Evolutionary conservation across 371 early-diverging fungal genomes (phyloP).

Genomic region (Coemansia sp.): DNA sequence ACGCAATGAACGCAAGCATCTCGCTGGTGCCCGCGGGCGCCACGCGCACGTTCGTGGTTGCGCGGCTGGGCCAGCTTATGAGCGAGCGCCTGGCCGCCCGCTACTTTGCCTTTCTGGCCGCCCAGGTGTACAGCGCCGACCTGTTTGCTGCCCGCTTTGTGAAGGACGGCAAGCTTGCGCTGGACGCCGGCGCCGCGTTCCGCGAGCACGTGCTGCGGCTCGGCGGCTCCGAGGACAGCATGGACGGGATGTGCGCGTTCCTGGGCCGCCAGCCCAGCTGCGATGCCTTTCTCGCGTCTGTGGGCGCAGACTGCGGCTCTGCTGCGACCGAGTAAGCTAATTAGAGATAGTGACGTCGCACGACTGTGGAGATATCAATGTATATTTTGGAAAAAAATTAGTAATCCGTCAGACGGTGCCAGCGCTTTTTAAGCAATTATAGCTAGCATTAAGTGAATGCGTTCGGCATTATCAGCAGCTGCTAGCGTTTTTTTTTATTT

Average conservation of each 20-base stretch:
- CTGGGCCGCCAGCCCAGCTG: conserved; percentile 77
- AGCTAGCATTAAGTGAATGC: neutral
- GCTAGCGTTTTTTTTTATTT: too few species aligned
- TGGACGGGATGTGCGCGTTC: conserved; percentile 69
- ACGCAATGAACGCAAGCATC: conserved; percentile 61
- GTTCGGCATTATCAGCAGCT: too few species aligned
- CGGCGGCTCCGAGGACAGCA: conserved; percentile 70
- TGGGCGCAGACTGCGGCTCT: conserved; percentile 11
- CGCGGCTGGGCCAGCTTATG: conserved; percentile 68
- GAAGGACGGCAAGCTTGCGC: conserved; percentile 52
- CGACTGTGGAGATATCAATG: too few species aligned
- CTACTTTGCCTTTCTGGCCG: conserved; percentile 73
- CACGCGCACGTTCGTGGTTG: conserved; percentile 28
- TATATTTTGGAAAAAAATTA: too few species aligned
- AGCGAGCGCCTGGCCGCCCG: conserved; percentile 72
- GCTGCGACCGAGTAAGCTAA: too few species aligned
- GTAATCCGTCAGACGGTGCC: neutral
- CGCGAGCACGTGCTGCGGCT: conserved; percentile 62
- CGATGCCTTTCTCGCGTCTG: conserved; percentile 61
- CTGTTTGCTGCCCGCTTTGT: conserved; percentile 75
- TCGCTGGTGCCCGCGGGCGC: conserved; percentile 53
- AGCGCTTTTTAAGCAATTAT: neutral
- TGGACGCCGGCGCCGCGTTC: conserved; percentile 57
- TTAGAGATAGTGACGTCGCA: too few species aligned
- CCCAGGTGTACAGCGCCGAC: conserved; percentile 79